phyloP scores from a whole-genome alignment of 352 stramenopile species.

The Globisporangium perplexum region DNA sequence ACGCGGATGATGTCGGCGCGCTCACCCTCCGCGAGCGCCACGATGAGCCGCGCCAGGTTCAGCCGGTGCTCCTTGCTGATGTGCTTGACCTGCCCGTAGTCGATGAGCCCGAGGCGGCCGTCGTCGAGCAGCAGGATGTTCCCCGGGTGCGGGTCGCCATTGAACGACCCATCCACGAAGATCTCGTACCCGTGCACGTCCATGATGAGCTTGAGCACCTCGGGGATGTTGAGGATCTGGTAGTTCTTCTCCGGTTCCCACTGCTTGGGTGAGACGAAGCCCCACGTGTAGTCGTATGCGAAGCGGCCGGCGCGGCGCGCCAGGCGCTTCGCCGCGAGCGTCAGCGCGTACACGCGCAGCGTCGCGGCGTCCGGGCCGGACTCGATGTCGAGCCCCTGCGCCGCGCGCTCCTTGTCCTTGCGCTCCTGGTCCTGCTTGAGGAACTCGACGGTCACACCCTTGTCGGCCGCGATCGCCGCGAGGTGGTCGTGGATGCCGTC shows the following conservation, averaged over 20 bases:
- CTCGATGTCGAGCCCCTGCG: constrained; percentile 66
- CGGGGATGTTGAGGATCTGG: constrained; percentile 71
- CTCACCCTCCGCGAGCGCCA: constrained; percentile 67
- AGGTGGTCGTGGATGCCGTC: constrained; percentile 90
- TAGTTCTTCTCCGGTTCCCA: constrained; percentile 38
- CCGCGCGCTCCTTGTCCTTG: constrained; percentile 59
- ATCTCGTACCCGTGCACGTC: constrained; percentile 91
- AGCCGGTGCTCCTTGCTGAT: constrained; percentile 61
- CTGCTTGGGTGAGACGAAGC: constrained; percentile 54
- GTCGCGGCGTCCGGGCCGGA: constrained; percentile 52
- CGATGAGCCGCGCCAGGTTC: constrained; percentile 78
- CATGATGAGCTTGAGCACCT: constrained; percentile 83
- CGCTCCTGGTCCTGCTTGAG: constrained; percentile 74
- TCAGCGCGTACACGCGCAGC: constrained; percentile 45
- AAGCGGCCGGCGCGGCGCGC: constrained; percentile 27
- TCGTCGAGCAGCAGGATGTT: constrained; percentile 91
- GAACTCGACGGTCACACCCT: constrained; percentile 81
- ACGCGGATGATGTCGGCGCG: constrained; percentile 73
- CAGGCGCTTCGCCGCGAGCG: constrained; percentile 35
- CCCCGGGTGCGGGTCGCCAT: constrained; percentile 88
- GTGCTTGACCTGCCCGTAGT: constrained; percentile 91
- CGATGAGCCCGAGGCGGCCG: constrained; percentile 85
- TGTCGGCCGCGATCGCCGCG: constrained; percentile 78
- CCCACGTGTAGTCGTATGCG: constrained; percentile 86
- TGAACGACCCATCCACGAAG: constrained; percentile 90